phyloP scores from a whole-genome alignment of 352 stramenopile genomes.

The Globisporangium irregulare region DNA sequence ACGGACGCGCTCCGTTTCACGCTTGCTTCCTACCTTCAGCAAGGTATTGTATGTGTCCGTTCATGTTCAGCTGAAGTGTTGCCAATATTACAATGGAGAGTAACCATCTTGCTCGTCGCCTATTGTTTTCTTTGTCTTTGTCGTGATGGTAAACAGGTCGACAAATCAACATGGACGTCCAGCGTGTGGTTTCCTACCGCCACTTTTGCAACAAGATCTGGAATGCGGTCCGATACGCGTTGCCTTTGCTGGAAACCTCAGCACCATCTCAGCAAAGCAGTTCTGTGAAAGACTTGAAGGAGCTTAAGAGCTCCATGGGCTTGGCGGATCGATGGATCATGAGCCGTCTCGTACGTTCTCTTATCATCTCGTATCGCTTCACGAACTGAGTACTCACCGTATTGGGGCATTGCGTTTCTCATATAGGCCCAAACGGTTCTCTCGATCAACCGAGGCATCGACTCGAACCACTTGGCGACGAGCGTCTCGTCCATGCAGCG shows the following conservation, averaged over 20 bases:
- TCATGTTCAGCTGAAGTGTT: background rate
- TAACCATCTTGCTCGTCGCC: background rate
- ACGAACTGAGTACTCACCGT: background rate
- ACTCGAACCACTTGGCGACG: slow-evolving; percentile 59
- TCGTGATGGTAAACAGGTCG: slow-evolving; percentile 30
- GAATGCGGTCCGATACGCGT: slow-evolving; percentile 79
- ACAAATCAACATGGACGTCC: slow-evolving; percentile 88
- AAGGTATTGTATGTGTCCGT: slow-evolving; percentile 34
- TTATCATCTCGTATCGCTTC: no score
- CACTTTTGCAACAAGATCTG: slow-evolving; percentile 91
- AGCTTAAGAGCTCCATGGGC: slow-evolving; percentile 41
- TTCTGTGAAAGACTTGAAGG: slow-evolving; percentile 22
- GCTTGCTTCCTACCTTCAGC: slow-evolving; percentile 93
- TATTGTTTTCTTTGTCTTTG: background rate
- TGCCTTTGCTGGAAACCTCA: slow-evolving; percentile 49
- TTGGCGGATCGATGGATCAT: slow-evolving; percentile 83
- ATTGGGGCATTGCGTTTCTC: background rate
- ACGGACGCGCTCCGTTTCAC: slow-evolving; percentile 97
- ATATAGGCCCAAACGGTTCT: slow-evolving; percentile 50
- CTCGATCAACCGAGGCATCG: slow-evolving; percentile 62
- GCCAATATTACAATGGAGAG: no score
- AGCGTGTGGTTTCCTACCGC: slow-evolving; percentile 78
- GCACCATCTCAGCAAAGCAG: background rate
- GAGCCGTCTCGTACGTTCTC: slow-evolving; percentile 59
- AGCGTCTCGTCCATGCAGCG: slow-evolving; percentile 69